These are phyloP conservation scores for Gossypium trilobum DNA, from an alignment of 441 rosid genomes.

Conservation along the genomic window DNA sequence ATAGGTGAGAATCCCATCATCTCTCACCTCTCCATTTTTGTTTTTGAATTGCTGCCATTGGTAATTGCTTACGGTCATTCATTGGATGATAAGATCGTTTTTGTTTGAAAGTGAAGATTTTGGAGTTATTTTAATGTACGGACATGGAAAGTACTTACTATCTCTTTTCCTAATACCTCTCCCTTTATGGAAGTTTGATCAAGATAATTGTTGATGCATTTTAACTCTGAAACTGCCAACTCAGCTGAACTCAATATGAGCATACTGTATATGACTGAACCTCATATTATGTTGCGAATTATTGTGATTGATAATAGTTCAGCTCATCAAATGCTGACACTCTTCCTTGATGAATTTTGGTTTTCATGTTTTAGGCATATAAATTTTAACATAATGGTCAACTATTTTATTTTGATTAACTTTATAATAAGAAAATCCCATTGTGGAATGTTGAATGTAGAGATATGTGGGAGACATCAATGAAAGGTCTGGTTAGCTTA, in stretches of 20 bases:
- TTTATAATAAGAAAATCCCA: background rate
- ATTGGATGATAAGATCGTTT: background rate
- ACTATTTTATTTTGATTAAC: background rate
- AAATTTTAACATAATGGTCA: background rate
- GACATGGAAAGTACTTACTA: background rate
- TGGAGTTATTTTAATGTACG: background rate
- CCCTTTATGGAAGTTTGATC: background rate
- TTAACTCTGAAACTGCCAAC: background rate
- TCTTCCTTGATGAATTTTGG: background rate
- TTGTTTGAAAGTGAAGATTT: background rate
- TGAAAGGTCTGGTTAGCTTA: conserved; percentile 84
- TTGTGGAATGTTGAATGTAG: conserved; percentile 27
- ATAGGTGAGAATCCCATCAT: conserved; percentile 44
- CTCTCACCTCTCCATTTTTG: background rate
- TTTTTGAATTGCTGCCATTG: background rate
- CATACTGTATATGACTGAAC: background rate
- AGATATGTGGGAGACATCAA: conserved; percentile 98
- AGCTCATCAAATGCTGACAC: too few species aligned
- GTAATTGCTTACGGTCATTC: background rate
- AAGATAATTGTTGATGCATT: conserved; percentile 1
- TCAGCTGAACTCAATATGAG: background rate
- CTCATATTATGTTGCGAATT: background rate
- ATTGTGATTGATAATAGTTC: too few species aligned
- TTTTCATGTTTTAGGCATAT: background rate
- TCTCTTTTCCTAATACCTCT: background rate